Evolutionary conservation across 1,284 basidiomycete genomes (phyloP).

Genomic region (Cystobasidium sp.): DNA sequence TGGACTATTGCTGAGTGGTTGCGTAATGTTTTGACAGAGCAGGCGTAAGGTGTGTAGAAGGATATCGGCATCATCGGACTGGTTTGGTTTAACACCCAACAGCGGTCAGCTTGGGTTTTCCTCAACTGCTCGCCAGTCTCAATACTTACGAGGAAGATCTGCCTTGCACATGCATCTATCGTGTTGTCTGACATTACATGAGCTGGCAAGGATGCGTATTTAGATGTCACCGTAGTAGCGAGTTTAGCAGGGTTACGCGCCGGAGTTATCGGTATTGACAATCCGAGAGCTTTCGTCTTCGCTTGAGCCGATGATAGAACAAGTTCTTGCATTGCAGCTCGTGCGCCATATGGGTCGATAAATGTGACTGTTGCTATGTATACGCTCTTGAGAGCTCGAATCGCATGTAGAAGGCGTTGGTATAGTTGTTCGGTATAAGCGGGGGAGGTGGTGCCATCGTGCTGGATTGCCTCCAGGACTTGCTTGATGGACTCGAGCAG

Average conservation of each 20-base stretch:
- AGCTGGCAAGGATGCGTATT: background rate
- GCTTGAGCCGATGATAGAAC: conserved; percentile 19
- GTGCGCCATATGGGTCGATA: conserved; percentile 42
- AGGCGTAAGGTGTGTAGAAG: background rate
- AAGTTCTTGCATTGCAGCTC: conserved; percentile 10
- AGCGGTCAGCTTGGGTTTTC: background rate
- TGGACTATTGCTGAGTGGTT: no score
- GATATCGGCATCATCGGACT: conserved; percentile 12
- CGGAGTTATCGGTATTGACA: background rate
- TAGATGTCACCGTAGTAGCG: background rate
- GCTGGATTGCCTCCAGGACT: background rate
- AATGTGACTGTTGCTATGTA: conserved; percentile 47
- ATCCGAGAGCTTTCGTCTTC: conserved; percentile 11
- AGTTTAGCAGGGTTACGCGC: background rate
- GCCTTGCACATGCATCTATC: conserved; percentile 12
- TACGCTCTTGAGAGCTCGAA: conserved; percentile 48
- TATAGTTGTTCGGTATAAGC: background rate
- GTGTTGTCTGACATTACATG: background rate
- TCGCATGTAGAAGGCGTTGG: background rate
- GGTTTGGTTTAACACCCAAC: background rate
- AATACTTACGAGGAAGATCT: conserved; percentile 22
- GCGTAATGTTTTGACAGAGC: background rate
- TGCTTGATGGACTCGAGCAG: conserved; percentile 3
- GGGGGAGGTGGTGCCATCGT: background rate
- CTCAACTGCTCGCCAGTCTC: no score